Conservation (phyloP, 2,329 filamentous ascomycete genomes). For the Xylaria sp. region DNA sequence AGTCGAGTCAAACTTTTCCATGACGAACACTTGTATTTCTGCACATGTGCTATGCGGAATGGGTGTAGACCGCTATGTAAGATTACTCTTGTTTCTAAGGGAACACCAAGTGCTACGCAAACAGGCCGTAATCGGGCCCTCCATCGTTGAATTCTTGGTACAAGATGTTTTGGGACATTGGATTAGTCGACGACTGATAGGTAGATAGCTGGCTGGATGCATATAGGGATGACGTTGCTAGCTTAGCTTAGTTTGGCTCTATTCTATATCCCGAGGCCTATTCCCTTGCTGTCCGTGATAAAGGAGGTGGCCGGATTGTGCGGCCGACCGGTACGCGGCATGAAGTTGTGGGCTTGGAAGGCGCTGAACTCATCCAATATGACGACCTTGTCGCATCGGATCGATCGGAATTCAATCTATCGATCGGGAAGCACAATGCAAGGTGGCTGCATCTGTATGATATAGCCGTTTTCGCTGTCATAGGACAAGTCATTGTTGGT, state of each 20-base stretch:
- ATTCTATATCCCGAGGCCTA: slow-evolving; percentile 16
- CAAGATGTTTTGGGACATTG: background rate
- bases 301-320: slow-evolving; percentile 43
- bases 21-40: background rate
- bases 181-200: background rate
- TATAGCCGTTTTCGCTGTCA: background rate
- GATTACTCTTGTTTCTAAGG: background rate
- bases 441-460: slow-evolving; percentile 30
- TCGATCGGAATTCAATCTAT: slow-evolving; percentile 47
- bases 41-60: background rate
- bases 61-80: background rate
- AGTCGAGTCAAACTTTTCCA: background rate
- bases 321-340: slow-evolving; percentile 32
- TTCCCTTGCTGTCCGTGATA: slow-evolving; percentile 25
- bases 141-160: background rate
- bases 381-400: slow-evolving; percentile 11
- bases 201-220: background rate
- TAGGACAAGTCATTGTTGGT: background rate
- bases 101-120: background rate
- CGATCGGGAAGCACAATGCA: slow-evolving; percentile 44
- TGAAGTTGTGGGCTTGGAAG: slow-evolving; percentile 9
- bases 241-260: background rate
- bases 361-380: slow-evolving; percentile 2
- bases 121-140: slow-evolving; percentile 2
- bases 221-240: background rate